These are phyloP conservation scores for Backusella macrospora DNA, from an alignment of 192 early-diverging fungal genomes.

Conservation along the genomic window DNA sequence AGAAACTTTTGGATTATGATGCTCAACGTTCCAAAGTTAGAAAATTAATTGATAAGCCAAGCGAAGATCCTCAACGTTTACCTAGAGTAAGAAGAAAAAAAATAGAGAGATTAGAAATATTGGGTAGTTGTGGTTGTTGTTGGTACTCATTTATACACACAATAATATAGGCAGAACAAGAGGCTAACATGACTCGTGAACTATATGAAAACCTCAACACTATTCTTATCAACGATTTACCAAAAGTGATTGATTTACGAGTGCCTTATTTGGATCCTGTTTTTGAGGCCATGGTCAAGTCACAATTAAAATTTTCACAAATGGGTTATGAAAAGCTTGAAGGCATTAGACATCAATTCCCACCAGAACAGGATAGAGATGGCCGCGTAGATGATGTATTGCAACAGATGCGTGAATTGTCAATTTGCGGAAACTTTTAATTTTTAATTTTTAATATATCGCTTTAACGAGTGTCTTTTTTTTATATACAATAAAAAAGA, in stretches of 20 bases:
- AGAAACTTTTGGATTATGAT: conserved; percentile 92
- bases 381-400: conserved; percentile 80
- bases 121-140: background rate
- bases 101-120: background rate
- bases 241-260: conserved; percentile 84
- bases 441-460: background rate
- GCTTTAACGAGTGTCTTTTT: background rate
- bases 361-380: conserved; percentile 64
- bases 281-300: conserved; percentile 93
- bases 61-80: conserved; percentile 65
- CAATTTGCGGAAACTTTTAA: conserved; percentile 82
- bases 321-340: conserved; percentile 75
- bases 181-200: conserved; percentile 68
- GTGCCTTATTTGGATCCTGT: conserved; percentile 92
- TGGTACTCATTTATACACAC: no score
- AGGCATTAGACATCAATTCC: conserved; percentile 60
- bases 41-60: conserved; percentile 81
- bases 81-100: conserved; percentile 34
- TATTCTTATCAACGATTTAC: conserved; percentile 82
- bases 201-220: conserved; percentile 82
- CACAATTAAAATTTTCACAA: conserved; percentile 86
- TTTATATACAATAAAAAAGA: no score
- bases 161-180: conserved; percentile 67
- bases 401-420: conserved; percentile 85
- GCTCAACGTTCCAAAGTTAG: conserved; percentile 66